Conservation (phyloP, 192 early-diverging fungal genomes). For the Endogone sp. region DNA sequence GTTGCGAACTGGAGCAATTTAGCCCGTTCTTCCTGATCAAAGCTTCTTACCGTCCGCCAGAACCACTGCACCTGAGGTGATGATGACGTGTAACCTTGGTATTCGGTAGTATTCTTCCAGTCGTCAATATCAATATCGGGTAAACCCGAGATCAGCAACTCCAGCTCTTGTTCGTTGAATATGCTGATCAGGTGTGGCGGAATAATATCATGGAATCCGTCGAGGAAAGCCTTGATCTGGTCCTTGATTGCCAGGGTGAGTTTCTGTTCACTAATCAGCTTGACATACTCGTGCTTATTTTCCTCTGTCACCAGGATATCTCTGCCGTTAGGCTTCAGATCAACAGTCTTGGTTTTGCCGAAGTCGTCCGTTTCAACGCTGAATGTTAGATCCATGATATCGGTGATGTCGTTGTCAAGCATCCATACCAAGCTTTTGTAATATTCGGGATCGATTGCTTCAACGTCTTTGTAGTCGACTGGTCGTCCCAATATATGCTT, state of each 20-base stretch:
- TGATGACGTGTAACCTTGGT: constrained; percentile 82
- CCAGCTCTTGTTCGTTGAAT: constrained; percentile 99
- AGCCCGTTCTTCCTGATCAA: constrained; percentile 96
- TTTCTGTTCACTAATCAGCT: constrained; percentile 88
- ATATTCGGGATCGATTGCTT: constrained; percentile 95
- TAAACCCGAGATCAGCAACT: constrained; percentile 95
- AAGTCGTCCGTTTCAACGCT: constrained; percentile 93
- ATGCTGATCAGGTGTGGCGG: constrained; percentile 90
- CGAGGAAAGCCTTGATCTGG: constrained; percentile 91
- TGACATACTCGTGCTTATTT: constrained; percentile 97
- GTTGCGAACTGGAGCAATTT: constrained; percentile 98
- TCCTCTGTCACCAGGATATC: constrained; percentile 90
- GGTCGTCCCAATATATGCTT: constrained; percentile 90
- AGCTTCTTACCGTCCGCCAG: constrained; percentile 96
- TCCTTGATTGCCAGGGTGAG: constrained; percentile 89
- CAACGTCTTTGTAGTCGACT: constrained; percentile 97
- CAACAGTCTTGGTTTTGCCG: constrained; percentile 79
- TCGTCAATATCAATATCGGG: constrained; percentile 99
- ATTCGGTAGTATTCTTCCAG: constrained; percentile 98
- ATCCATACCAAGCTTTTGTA: constrained; percentile 99
- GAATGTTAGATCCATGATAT: constrained; percentile 93
- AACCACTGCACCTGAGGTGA: constrained; percentile 97
- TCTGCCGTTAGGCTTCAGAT: constrained; percentile 83
- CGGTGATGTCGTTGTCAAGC: constrained; percentile 93
- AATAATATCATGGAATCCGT: constrained; percentile 95